A percentile compares a stretch with the other conserved stretches of the same genome.
Conservation (phyloP, 345 rosid genomes). For the Hibiscus mutabilis region DNA sequence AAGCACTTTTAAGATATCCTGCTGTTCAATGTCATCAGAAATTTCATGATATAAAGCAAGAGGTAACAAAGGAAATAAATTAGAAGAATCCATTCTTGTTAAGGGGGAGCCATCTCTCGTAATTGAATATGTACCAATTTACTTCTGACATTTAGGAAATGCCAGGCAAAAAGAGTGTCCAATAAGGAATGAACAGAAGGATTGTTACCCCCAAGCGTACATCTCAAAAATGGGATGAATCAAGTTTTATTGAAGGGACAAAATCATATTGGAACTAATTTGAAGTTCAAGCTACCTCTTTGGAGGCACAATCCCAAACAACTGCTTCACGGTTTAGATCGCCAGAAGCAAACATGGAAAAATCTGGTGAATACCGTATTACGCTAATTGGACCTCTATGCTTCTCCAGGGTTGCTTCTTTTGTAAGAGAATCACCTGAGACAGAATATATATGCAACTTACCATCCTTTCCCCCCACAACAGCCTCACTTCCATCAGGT, state of each 20-base stretch:
- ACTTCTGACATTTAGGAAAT: background rate
- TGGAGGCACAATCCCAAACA: constrained; percentile 57
- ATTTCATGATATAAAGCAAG: too few relatives aligned
- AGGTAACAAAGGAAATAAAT: background rate
- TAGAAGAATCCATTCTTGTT: background rate
- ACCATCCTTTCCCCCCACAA: constrained; percentile 67
- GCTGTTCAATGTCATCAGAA: constrained; percentile 18
- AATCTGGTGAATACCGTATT: constrained; percentile 60
- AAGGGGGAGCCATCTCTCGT: background rate
- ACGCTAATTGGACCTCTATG: constrained; percentile 64
- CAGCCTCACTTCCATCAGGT: constrained; percentile 64
- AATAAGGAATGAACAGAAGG: background rate
- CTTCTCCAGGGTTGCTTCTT: constrained; percentile 58
- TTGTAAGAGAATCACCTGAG: constrained; percentile 41
- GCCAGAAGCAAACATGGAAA: constrained; percentile 70
- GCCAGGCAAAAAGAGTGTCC: background rate
- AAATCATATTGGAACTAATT: background rate
- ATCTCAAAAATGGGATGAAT: constrained; percentile 3
- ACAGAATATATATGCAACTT: constrained; percentile 61
- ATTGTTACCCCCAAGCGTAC: background rate
- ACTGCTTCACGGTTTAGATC: constrained; percentile 62
- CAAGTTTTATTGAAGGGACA: background rate
- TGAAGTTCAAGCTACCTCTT: constrained; percentile 37
- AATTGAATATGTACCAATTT: background rate
- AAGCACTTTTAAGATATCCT: background rate